Evolutionary conservation across 1,284 basidiomycete species (phyloP), one percentile per base, ranked within the genome.

Genomic region (Apiotrichum domesticum): DNA sequence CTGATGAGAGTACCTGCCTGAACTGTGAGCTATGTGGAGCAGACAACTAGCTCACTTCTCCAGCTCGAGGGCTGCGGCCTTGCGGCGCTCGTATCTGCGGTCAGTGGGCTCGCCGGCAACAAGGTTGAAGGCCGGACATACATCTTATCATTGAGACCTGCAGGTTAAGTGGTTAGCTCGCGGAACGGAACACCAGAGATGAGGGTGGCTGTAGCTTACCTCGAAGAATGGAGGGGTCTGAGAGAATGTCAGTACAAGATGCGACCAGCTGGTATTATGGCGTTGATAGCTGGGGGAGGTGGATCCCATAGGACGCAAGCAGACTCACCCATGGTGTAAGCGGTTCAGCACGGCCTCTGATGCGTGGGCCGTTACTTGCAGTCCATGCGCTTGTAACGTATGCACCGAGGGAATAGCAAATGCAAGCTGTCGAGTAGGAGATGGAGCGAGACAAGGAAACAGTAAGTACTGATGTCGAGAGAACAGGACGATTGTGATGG

Each of bases 1-100:
- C 93, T 43, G 86, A 85, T 66, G 87, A 83, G 64, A 92, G 86
- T 58, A 97, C 88, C 77, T 92, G 85, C 67, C 85, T 88, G 64
- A 2, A 42, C 14, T 43, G 49, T 51, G 13, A 51, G 47, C 29
- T 40, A 15, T n/a, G 39, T 7, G 37, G 34, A 54, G 42, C 41
- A 4, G 6, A 32, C 42, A 37, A 3, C 32, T 14, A 8, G 45
- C 79, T 63, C 74, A 93, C 88, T 93, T 95, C 80, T 98, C 94
- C 51, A 98, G 83, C 59, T 97, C 94, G 55, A 97, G 84, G 1
- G 95, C 94, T 4, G 94, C 91, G 8, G 89, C 86, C 79, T 98
- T 98, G 61, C 96, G 85, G 78, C 92, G 90, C 80, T 98, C 95
- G 73, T 98, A 75, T 47, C 73, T 75, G 53, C 10, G n/a, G 46